Evolutionary conservation across 1,284 basidiomycete genomes (phyloP).

Genomic region (Peniophora sp.): DNA sequence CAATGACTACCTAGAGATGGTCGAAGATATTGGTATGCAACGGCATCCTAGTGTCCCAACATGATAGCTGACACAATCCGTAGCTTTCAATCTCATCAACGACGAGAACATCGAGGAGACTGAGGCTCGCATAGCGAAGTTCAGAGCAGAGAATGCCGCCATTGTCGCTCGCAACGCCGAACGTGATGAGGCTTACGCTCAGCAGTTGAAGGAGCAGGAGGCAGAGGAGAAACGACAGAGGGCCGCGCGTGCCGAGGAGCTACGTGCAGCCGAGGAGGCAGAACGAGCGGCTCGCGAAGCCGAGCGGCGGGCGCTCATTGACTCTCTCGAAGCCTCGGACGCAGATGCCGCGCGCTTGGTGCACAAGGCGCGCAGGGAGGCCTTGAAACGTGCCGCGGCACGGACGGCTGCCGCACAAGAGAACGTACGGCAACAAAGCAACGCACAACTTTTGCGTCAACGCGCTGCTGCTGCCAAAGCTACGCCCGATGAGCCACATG

Average conservation of each 20-base stretch:
- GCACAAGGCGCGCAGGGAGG: slow-evolving; percentile 60
- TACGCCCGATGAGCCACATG: slow-evolving; percentile 71
- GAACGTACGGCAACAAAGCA: slow-evolving; percentile 32
- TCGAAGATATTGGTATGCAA: slow-evolving; percentile 81
- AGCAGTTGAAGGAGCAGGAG: slow-evolving; percentile 66
- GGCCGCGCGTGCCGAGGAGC: slow-evolving; percentile 62
- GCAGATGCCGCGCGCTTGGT: slow-evolving; percentile 64
- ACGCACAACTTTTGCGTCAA: slow-evolving; percentile 45
- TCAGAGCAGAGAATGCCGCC: slow-evolving; percentile 74
- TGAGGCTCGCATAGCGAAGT: slow-evolving; percentile 75
- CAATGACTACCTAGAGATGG: slow-evolving; percentile 95
- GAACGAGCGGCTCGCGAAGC: slow-evolving; percentile 73
- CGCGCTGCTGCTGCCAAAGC: slow-evolving; percentile 48
- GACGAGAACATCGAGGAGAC: slow-evolving; percentile 82
- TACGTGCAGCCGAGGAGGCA: slow-evolving; percentile 63
- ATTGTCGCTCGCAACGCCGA: slow-evolving; percentile 75
- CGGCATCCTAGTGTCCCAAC: slow-evolving; percentile 1
- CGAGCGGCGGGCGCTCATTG: slow-evolving; percentile 67
- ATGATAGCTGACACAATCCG: not conserved
- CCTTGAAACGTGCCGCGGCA: slow-evolving; percentile 49
- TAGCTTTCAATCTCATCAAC: slow-evolving; percentile 95
- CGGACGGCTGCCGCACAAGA: slow-evolving; percentile 33
- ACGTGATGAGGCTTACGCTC: slow-evolving; percentile 68
- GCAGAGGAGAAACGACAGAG: slow-evolving; percentile 64
- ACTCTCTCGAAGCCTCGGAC: slow-evolving; percentile 68